phyloP scores from a whole-genome alignment of 2,329 filamentous ascomycete species.

The Colletotrichum liriopes region DNA sequence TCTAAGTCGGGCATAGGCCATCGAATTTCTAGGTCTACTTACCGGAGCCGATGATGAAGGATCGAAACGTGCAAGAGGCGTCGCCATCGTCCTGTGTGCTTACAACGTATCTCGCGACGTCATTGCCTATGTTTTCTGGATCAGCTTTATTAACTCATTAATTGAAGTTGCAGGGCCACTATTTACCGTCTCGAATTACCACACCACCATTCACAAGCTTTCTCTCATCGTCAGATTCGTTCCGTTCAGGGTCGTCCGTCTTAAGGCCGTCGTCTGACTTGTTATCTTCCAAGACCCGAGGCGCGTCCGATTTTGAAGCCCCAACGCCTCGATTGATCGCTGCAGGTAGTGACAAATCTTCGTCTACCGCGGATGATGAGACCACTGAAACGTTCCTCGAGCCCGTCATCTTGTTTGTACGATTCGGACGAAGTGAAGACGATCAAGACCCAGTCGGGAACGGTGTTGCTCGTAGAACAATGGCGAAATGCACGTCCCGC shows the following conservation, averaged over 20 bases:
- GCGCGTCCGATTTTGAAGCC: rapidly evolving
- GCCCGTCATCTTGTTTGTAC: background rate
- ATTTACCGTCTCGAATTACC: slow-evolving; percentile 22
- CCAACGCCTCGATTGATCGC: rapidly evolving
- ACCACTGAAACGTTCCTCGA: background rate
- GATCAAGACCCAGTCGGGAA: background rate
- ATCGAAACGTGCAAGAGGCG: slow-evolving; percentile 28
- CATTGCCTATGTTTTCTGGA: slow-evolving; percentile 10
- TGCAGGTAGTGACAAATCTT: background rate
- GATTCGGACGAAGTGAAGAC: background rate
- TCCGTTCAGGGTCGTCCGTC: slow-evolving; percentile 12
- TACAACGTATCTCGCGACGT: slow-evolving; percentile 38
- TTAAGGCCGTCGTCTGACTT: slow-evolving; percentile 22
- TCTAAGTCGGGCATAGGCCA: background rate
- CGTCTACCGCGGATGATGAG: background rate
- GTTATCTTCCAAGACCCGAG: background rate
- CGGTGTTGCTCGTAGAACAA: background rate
- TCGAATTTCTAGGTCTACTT: background rate
- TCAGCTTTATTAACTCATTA: background rate
- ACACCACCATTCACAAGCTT: slow-evolving; percentile 26
- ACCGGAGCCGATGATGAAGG: slow-evolving; percentile 41
- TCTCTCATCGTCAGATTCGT: slow-evolving; percentile 17
- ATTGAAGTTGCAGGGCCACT: background rate
- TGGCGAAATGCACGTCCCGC: background rate
- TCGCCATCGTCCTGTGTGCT: slow-evolving; percentile 35